Percentiles rank a stretch among this genome's conserved stretches.
Conservation (phyloP, 1,284 basidiomycete species). For the Sanguinoderma infundibulare region DNA sequence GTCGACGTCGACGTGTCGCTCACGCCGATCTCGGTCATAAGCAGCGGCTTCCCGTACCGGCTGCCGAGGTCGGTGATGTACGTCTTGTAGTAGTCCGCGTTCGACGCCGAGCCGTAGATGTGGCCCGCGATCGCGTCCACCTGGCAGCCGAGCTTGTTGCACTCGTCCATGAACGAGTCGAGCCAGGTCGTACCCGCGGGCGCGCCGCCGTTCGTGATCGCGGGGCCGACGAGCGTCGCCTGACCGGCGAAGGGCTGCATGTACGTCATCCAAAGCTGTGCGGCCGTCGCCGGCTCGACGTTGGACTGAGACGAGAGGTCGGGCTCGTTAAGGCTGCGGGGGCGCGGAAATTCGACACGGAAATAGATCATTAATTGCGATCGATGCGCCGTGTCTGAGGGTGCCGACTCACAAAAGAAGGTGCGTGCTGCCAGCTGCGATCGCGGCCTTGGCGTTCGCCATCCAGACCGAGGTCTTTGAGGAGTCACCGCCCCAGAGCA, state of each 20-base stretch:
- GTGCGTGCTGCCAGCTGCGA: constrained; percentile 34
- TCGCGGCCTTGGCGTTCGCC: constrained; percentile 34
- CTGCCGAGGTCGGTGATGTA: constrained; percentile 35
- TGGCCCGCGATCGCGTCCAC: constrained; percentile 39
- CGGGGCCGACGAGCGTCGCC: constrained; percentile 38
- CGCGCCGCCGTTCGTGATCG: constrained; percentile 39
- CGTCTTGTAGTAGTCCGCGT: constrained; percentile 36
- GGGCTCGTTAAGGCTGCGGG: constrained; percentile 38
- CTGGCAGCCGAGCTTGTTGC: constrained; percentile 33
- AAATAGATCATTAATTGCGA: neutral
- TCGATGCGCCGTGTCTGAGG: neutral
- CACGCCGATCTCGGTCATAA: constrained; percentile 40
- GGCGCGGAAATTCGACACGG: neutral
- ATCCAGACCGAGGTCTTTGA: constrained; percentile 29
- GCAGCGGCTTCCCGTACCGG: constrained; percentile 35
- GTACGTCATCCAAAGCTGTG: constrained; percentile 34
- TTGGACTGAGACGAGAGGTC: constrained; percentile 38
- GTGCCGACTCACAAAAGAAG: constrained; percentile 32
- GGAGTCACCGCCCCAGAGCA: constrained; percentile 33
- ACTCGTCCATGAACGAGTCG: constrained; percentile 35
- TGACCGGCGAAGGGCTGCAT: constrained; percentile 39
- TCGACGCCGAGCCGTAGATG: constrained; percentile 40
- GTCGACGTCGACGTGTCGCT: constrained; percentile 34
- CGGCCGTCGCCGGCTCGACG: constrained; percentile 34
- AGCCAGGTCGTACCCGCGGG: constrained; percentile 39